A percentile compares a stretch with the other conserved stretches of the same genome.
Conservation (phyloP, 1,284 basidiomycete species). For the Coriolopsis trogii region DNA sequence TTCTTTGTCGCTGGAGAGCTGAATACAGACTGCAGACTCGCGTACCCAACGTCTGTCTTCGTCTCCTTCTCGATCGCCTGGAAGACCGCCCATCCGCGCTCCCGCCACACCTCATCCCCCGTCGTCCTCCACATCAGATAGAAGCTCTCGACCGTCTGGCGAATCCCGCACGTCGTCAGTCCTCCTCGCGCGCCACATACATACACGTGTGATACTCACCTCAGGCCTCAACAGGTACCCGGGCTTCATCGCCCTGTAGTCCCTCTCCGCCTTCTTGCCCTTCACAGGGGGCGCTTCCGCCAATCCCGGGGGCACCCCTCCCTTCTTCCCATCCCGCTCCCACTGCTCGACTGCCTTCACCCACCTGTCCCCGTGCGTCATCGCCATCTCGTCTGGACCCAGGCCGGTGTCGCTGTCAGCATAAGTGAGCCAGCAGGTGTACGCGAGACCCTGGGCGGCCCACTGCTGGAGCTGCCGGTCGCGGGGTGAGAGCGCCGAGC, state of each 20-base stretch:
- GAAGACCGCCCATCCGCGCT: constrained; percentile 80
- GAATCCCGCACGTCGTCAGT: neutral
- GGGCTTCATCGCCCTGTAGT: constrained; percentile 41
- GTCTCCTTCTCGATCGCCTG: constrained; percentile 65
- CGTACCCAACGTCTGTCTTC: constrained; percentile 59
- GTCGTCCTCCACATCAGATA: constrained; percentile 75
- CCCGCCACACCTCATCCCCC: constrained; percentile 68
- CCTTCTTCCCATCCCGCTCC: constrained; percentile 43
- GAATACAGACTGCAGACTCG: constrained; percentile 56
- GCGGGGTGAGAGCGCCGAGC: constrained; percentile 44
- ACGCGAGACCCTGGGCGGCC: constrained; percentile 70
- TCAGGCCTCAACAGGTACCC: constrained; percentile 65
- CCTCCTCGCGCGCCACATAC: neutral
- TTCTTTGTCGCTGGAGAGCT: constrained; percentile 35
- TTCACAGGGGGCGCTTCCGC: constrained; percentile 38
- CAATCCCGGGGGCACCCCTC: constrained; percentile 57
- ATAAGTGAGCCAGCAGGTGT: constrained; percentile 69
- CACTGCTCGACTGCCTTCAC: constrained; percentile 54
- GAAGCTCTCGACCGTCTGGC: constrained; percentile 68
- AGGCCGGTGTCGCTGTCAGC: constrained; percentile 63
- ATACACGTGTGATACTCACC: constrained; percentile 39
- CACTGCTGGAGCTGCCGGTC: constrained; percentile 54
- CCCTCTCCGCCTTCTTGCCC: constrained; percentile 35
- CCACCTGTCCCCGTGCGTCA: constrained; percentile 44
- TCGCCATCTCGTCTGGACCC: constrained; percentile 57